A percentile compares a stretch with the other conserved stretches of the same genome.
Conservation (phyloP, 2,329 filamentous ascomycete genomes). For the Colletotrichum spaethianum region DNA sequence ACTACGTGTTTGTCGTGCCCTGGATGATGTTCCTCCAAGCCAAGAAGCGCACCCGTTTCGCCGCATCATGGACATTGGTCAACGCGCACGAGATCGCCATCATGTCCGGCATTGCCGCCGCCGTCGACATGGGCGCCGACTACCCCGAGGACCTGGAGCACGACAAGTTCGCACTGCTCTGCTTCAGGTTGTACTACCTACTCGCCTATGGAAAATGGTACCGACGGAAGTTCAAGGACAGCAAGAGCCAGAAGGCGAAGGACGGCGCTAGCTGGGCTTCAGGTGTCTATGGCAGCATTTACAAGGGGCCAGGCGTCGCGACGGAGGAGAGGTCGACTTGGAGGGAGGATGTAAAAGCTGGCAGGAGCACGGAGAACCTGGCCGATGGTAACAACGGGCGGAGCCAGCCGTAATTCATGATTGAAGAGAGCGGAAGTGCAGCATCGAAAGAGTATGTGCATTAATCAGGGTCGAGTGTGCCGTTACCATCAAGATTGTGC, state of each 20-base stretch:
- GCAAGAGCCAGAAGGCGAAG: slow-evolving; percentile 54
- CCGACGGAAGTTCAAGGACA: slow-evolving; percentile 51
- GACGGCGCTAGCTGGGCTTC: slow-evolving; percentile 69
- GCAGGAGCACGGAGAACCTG: slow-evolving; percentile 53
- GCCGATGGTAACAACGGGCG: slow-evolving; percentile 51
- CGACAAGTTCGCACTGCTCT: slow-evolving; percentile 72
- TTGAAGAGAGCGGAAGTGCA: fast-evolving
- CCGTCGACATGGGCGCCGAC: slow-evolving; percentile 75
- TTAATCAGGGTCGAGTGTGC: neutral
- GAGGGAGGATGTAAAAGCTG: slow-evolving; percentile 55
- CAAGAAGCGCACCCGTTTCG: slow-evolving; percentile 71
- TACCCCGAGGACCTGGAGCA: slow-evolving; percentile 75
- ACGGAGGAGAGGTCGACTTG: slow-evolving; percentile 67
- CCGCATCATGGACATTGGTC: slow-evolving; percentile 76
- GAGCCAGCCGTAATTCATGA: slow-evolving; percentile 48
- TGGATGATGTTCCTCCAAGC: slow-evolving; percentile 78
- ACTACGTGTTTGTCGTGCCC: slow-evolving; percentile 73
- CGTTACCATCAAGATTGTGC: too few species aligned
- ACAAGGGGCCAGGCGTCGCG: slow-evolving; percentile 70
- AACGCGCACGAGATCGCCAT: slow-evolving; percentile 78
- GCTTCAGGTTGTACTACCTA: slow-evolving; percentile 74
- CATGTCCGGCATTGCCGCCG: slow-evolving; percentile 77
- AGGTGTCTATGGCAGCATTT: slow-evolving; percentile 72
- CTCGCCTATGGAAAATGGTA: slow-evolving; percentile 75
- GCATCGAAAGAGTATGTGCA: neutral